Evolutionary conservation across 1,284 basidiomycete genomes (phyloP).

Genomic region (Apiotrichum veenhuisii): DNA sequence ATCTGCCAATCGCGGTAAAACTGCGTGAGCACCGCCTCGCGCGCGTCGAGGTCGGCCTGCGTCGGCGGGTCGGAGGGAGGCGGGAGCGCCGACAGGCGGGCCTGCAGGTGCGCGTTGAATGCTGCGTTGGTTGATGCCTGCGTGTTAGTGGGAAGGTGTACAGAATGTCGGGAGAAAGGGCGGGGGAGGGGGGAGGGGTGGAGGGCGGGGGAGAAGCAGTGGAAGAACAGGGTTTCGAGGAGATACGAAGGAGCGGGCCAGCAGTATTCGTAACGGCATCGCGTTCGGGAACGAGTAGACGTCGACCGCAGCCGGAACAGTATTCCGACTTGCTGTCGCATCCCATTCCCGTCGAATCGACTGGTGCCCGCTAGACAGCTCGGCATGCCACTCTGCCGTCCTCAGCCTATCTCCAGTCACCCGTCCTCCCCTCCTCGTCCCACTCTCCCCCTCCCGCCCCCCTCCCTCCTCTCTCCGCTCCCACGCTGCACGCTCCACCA

Average conservation of each 20-base stretch:
- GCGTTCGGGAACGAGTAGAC: too few relatives aligned
- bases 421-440: too few relatives aligned
- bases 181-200: neutral
- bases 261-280: too few relatives aligned
- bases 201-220: neutral
- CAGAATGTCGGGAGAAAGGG: neutral
- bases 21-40: conserved; percentile 36
- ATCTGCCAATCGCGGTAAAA: conserved; percentile 49
- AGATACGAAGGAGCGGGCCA: too few relatives aligned
- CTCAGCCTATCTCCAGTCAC: too few relatives aligned
- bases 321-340: too few relatives aligned
- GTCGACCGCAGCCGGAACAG: neutral
- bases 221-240: neutral
- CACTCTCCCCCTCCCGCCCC: too few relatives aligned
- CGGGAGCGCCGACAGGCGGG: conserved; percentile 35
- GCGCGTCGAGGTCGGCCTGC: conserved; percentile 25
- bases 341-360: too few relatives aligned
- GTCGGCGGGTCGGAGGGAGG: conserved; percentile 34
- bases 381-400: too few relatives aligned
- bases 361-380: too few relatives aligned
- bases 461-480: neutral
- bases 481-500: too few relatives aligned
- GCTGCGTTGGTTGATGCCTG: conserved; percentile 37
- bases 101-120: conserved; percentile 34
- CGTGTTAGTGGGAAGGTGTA: neutral